phyloP scores from a whole-genome alignment of 176 grass and related monocot genomes.

The sorghum (Sorghum bicolor) region Sorghum_bicolor_NCBIv3 NC_012873.2:21148501-21149000 shows the following conservation, averaged over 20 bases:
- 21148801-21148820: too few relatives aligned
- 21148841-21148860: neutral
- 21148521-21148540: slow-evolving; percentile 64
- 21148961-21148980: neutral
- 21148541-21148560: slow-evolving; percentile 83
- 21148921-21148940: neutral
- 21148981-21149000: neutral
- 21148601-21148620: slow-evolving; percentile 89
- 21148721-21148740: too few relatives aligned
- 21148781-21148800: too few relatives aligned
- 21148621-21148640: neutral
- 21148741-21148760: too few relatives aligned
- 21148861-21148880: neutral
- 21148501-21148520: slow-evolving; percentile 58
- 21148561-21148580: slow-evolving; percentile 71
- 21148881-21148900: neutral
- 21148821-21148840: neutral
- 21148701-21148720: too few relatives aligned
- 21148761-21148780: too few relatives aligned
- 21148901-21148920: neutral
- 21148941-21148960: neutral
- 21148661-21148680: too few relatives aligned
- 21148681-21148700: neutral
- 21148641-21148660: too few relatives aligned
- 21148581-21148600: slow-evolving; percentile 67